Conservation (phyloP, 768 basidiomycete species). For the Agaricus blazei region DNA sequence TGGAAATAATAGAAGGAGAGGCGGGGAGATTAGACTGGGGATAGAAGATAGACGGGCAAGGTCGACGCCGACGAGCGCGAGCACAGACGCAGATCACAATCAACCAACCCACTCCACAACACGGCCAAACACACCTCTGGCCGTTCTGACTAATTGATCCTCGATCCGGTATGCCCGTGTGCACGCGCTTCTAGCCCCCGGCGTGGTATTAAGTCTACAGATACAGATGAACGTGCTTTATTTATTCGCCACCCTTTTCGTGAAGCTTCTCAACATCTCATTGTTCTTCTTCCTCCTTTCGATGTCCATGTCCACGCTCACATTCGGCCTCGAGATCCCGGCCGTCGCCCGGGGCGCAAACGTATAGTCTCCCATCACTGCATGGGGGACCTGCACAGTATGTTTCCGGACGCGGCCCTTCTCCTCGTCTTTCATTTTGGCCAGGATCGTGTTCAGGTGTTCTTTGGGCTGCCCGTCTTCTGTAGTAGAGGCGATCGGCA, state of each 20-base stretch:
- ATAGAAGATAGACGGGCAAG: slow-evolving; percentile 6
- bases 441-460: slow-evolving; percentile 64
- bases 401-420: slow-evolving; percentile 70
- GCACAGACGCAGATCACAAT: not conserved
- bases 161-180: not conserved
- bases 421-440: slow-evolving; percentile 61
- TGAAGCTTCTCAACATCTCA: slow-evolving; percentile 66
- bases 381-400: slow-evolving; percentile 78
- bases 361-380: slow-evolving; percentile 71
- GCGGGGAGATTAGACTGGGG: slow-evolving; percentile 19
- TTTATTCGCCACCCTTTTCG: slow-evolving; percentile 36
- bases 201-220: not conserved
- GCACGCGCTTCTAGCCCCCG: not conserved
- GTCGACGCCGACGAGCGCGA: slow-evolving; percentile 11
- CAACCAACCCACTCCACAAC: slow-evolving; percentile 3
- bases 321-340: slow-evolving; percentile 44
- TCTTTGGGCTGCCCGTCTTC: slow-evolving; percentile 36
- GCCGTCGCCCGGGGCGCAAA: slow-evolving; percentile 64
- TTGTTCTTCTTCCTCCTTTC: slow-evolving; percentile 71
- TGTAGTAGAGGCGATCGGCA: slow-evolving; percentile 50
- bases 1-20: slow-evolving; percentile 25
- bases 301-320: slow-evolving; percentile 68
- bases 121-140: slow-evolving; percentile 1
- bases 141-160: not conserved
- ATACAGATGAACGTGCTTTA: slow-evolving; percentile 1